Evolutionary conservation across 2,329 filamentous ascomycete genomes (phyloP).

Genomic region (Penicillium sp.): DNA sequence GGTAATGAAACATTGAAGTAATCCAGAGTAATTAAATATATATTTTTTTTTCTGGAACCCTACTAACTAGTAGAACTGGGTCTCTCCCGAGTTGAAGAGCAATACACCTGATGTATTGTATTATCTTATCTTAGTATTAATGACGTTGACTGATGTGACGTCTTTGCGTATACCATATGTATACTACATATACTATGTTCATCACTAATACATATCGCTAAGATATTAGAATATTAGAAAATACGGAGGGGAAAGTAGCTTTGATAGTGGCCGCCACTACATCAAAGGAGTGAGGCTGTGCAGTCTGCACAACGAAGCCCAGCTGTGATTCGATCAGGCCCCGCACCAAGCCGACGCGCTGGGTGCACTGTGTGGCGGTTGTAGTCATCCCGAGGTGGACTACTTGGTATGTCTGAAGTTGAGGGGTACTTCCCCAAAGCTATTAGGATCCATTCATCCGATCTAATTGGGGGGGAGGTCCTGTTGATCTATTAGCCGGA

Average conservation of each 20-base stretch:
- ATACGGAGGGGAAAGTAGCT: neutral
- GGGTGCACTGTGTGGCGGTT: constrained; percentile 22
- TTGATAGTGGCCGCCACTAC: constrained; percentile 15
- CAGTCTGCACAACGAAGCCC: constrained; percentile 13
- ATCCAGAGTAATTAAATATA: neutral
- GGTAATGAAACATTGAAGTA: neutral
- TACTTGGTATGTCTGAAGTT: neutral
- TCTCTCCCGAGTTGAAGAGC: constrained; percentile 17
- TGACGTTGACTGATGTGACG: constrained; percentile 14
- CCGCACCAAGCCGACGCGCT: constrained; percentile 25
- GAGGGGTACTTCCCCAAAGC: constrained; percentile 3
- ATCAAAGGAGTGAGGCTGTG: constrained; percentile 30
- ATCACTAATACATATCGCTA: neutral
- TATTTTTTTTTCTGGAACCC: constrained; percentile 15
- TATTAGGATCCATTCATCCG: neutral
- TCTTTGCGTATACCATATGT: neutral
- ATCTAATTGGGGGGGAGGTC: neutral
- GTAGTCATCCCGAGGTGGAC: neutral
- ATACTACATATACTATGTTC: neutral
- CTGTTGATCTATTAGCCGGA: constrained; percentile 1
- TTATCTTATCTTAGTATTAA: neutral
- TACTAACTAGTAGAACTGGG: constrained; percentile 20
- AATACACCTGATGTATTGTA: constrained; percentile 7
- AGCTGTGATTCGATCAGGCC: constrained; percentile 24
- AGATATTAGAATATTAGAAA: constrained; percentile 1